A percentile compares a stretch with the other conserved stretches of the same genome.
Conservation (phyloP, 140 eudicot species). For the Anethum foeniculum region DNA sequence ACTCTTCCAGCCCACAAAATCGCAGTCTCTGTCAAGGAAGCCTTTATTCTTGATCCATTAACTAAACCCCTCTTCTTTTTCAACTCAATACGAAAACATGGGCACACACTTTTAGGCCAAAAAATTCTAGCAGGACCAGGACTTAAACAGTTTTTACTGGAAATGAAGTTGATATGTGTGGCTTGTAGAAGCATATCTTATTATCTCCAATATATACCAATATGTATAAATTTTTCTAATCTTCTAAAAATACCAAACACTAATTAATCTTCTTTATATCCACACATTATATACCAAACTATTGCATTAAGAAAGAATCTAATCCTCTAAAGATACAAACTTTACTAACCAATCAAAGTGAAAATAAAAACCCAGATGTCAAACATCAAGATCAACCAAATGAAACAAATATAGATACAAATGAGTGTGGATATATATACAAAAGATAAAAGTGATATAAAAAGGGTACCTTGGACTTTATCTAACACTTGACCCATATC, state of each 20-base stretch:
- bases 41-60: background rate
- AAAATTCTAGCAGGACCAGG: background rate
- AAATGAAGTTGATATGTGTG: background rate
- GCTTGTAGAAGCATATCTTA: background rate
- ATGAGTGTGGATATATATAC: background rate
- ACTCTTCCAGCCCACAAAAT: slow-evolving; percentile 4
- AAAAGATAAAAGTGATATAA: background rate
- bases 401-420: background rate
- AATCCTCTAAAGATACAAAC: background rate
- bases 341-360: background rate
- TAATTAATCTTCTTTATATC: background rate
- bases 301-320: background rate
- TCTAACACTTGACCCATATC: slow-evolving; percentile 11
- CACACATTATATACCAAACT: background rate
- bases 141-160: background rate
- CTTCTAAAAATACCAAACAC: background rate
- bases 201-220: background rate
- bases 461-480: slow-evolving; percentile 10
- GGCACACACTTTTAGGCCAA: background rate
- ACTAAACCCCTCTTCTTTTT: background rate
- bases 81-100: background rate
- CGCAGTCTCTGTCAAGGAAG: background rate
- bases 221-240: background rate
- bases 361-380: background rate
- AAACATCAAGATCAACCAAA: background rate